Evolutionary conservation across 768 basidiomycete species (phyloP).

Genomic region (Mycena metata): DNA sequence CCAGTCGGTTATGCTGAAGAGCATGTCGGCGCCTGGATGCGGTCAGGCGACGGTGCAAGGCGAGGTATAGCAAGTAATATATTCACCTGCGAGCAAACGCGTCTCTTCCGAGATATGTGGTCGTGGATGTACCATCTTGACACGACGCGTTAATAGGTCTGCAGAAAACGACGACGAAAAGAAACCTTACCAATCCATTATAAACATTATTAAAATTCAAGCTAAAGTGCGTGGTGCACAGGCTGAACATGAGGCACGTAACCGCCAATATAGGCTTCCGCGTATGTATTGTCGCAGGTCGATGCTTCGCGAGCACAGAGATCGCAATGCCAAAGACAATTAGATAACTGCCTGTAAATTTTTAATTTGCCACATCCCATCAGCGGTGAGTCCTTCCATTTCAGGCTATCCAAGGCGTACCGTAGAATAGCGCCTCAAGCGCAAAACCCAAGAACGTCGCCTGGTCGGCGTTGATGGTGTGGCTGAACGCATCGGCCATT

Average conservation of each 20-base stretch:
- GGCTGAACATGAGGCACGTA: constrained; percentile 24
- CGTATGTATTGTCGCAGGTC: neutral
- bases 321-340: constrained; percentile 11
- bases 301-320: neutral
- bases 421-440: constrained; percentile 23
- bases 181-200: constrained; percentile 10
- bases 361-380: too few relatives aligned
- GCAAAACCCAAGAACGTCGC: constrained; percentile 26
- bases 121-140: constrained; percentile 23
- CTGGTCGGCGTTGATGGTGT: constrained; percentile 22
- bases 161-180: neutral
- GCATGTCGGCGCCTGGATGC: constrained; percentile 18
- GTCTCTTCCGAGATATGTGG: constrained; percentile 24
- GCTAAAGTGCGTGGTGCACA: constrained; percentile 22
- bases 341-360: constrained; percentile 7
- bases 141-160: neutral
- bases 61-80: too few relatives aligned
- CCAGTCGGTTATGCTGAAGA: constrained; percentile 29
- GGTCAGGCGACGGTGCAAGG: too few relatives aligned
- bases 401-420: too few relatives aligned
- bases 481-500: too few relatives aligned
- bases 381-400: too few relatives aligned
- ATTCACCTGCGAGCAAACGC: constrained; percentile 22
- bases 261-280: neutral
- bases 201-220: constrained; percentile 33